phyloP scores from a whole-genome alignment of 139 green algal genomes.

The Desmodesmus armatus region DNA sequence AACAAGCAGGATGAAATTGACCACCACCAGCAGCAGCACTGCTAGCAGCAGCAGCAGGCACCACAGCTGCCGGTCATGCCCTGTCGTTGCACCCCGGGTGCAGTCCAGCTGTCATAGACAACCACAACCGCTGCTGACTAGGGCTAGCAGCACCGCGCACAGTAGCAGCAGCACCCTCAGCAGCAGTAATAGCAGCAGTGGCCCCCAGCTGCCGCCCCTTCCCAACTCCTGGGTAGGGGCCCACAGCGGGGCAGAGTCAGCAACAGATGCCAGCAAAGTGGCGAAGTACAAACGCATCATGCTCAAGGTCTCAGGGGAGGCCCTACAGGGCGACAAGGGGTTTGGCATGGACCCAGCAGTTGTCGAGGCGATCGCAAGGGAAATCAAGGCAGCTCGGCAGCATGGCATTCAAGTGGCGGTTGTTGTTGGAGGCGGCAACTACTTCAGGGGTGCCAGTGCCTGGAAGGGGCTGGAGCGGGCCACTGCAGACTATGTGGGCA shows the following conservation, averaged over 20 bases:
- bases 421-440: slow-evolving; percentile 97
- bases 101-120: no score
- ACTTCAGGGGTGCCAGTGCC: slow-evolving; percentile 90
- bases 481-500: slow-evolving; percentile 97
- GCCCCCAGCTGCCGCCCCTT: neutral
- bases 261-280: slow-evolving; percentile 14
- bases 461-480: slow-evolving; percentile 87
- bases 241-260: neutral
- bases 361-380: slow-evolving; percentile 83
- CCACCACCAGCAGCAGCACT: no score
- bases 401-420: slow-evolving; percentile 89
- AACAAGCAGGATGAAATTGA: no score
- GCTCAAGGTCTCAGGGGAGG: slow-evolving; percentile 92
- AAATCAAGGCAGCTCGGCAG: slow-evolving; percentile 82
- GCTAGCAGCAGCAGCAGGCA: no score
- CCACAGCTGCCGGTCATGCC: no score
- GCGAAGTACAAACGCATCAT: slow-evolving; percentile 53
- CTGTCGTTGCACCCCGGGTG: no score
- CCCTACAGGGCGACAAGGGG: slow-evolving; percentile 82
- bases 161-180: slow-evolving; percentile 4
- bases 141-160: slow-evolving; percentile 28
- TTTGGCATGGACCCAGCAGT: slow-evolving; percentile 93
- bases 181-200: slow-evolving; percentile 13
- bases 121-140: no score
- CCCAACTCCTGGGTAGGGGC: neutral